A percentile compares a stretch with the other conserved stretches of the same genome.
These are phyloP conservation scores for Brachypodium distachyon DNA, from an alignment of 202 grass and related monocot species.

Conservation along the genomic window DNA sequence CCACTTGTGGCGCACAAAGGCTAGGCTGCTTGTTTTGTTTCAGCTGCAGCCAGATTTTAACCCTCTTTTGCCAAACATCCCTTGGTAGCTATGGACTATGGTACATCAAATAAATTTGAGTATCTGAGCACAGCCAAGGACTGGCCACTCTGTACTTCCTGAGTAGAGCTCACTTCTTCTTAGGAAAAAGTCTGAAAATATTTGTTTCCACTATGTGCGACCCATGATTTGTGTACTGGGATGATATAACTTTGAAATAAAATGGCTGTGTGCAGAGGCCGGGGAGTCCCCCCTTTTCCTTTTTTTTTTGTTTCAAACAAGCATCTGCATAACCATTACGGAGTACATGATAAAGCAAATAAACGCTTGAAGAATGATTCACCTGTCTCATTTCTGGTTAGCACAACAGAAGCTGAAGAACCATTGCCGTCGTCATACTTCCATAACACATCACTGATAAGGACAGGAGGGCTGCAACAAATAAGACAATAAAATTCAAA, in stretches of 20 bases:
- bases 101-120: background rate
- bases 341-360: background rate
- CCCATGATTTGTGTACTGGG: too few species aligned
- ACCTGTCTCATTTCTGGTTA: constrained; percentile 58
- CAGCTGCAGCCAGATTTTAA: background rate
- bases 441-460: constrained; percentile 85
- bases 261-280: too few species aligned
- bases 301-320: background rate
- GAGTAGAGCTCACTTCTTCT: background rate
- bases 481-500: constrained; percentile 17
- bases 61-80: background rate
- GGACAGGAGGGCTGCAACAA: constrained; percentile 68
- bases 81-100: background rate
- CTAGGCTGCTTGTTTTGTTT: background rate
- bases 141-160: background rate
- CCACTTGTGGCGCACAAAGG: background rate
- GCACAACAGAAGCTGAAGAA: constrained; percentile 39
- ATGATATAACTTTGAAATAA: too few species aligned
- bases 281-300: too few species aligned
- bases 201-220: too few species aligned
- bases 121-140: background rate
- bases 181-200: background rate
- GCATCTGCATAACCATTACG: background rate
- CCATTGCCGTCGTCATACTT: constrained; percentile 36
- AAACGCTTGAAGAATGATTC: background rate